phyloP scores from a whole-genome alignment of 371 early-diverging fungal species.

The Blyttiomyces sp. region DNA sequence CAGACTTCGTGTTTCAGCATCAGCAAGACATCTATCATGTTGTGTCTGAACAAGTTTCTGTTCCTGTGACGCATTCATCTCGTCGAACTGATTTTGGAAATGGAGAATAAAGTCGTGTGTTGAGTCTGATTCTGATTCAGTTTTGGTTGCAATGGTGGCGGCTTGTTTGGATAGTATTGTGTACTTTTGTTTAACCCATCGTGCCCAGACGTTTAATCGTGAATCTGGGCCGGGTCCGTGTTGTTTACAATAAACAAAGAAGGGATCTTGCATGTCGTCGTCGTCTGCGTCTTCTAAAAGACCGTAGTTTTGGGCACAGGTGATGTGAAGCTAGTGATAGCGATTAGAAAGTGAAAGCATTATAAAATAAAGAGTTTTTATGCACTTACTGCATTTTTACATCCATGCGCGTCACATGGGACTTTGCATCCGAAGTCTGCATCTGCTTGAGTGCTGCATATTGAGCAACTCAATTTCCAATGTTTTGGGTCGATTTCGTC shows the following conservation, averaged over 20 bases:
- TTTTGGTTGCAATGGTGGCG: too few relatives aligned
- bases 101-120: too few relatives aligned
- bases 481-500: slow-evolving; percentile 1
- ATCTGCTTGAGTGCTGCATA: background rate
- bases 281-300: slow-evolving; percentile 24
- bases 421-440: slow-evolving; percentile 18
- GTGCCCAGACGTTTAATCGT: slow-evolving; percentile 23
- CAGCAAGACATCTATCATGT: too few relatives aligned
- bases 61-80: too few relatives aligned
- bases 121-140: too few relatives aligned
- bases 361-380: background rate
- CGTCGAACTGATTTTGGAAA: too few relatives aligned
- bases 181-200: slow-evolving; percentile 15
- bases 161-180: too few relatives aligned
- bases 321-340: slow-evolving; percentile 18
- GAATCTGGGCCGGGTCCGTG: slow-evolving; percentile 20
- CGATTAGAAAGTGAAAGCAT: background rate
- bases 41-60: too few relatives aligned
- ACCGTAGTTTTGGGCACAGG: slow-evolving; percentile 25
- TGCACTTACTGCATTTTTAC: slow-evolving; percentile 20
- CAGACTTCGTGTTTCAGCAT: too few relatives aligned
- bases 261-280: slow-evolving; percentile 28
- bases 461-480: slow-evolving; percentile 5
- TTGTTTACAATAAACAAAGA: slow-evolving; percentile 28
- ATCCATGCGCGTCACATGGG: slow-evolving; percentile 25